phyloP scores from a whole-genome alignment of 1,139 yeast species.

The Geotrichum histeridarum region DNA sequence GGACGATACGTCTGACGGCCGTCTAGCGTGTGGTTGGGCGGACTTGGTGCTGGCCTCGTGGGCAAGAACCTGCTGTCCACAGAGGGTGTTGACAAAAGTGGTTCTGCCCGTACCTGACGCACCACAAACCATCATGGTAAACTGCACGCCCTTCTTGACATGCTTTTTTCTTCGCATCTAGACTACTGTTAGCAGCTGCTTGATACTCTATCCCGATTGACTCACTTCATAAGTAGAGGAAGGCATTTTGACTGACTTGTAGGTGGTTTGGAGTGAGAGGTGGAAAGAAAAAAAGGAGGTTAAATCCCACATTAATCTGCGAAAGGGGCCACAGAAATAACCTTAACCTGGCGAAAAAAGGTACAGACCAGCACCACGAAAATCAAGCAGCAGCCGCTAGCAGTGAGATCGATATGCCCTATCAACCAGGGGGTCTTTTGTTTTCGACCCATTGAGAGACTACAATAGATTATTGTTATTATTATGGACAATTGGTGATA shows the following conservation, averaged over 20 bases:
- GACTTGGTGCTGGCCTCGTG: slow-evolving; percentile 13
- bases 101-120: slow-evolving; percentile 72
- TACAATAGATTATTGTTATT: too few relatives aligned
- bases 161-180: slow-evolving; percentile 59
- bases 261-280: not conserved
- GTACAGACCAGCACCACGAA: not conserved
- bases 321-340: not conserved
- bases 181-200: not conserved
- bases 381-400: too few relatives aligned
- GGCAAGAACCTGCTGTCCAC: slow-evolving; percentile 73
- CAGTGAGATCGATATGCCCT: not conserved
- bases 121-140: slow-evolving; percentile 72
- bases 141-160: slow-evolving; percentile 76
- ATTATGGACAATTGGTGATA: too few relatives aligned
- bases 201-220: not conserved
- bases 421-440: not conserved
- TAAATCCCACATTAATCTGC: not conserved
- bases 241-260: not conserved
- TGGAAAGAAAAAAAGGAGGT: not conserved
- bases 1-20: slow-evolving; percentile 11
- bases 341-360: slow-evolving; percentile 2
- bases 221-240: slow-evolving; percentile 7
- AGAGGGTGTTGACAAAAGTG: slow-evolving; percentile 71
- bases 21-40: not conserved
- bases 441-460: too few relatives aligned